Conservation (phyloP, 2,329 filamentous ascomycete species). For the Chrysosporium keratinophilum region DNA sequence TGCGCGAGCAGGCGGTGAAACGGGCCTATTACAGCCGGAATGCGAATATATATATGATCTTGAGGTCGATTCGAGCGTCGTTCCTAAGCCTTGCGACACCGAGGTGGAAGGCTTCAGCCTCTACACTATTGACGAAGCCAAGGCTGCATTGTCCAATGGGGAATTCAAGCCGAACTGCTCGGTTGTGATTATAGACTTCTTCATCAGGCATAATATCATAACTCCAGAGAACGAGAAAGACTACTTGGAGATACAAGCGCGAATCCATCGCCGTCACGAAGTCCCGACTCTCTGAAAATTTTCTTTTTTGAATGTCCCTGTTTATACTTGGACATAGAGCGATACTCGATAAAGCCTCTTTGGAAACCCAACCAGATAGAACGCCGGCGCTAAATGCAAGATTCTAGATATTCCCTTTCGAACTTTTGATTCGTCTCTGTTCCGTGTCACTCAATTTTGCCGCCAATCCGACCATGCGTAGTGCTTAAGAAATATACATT, state of each 20-base stretch:
- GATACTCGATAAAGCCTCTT: constrained; percentile 1
- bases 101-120: constrained; percentile 82
- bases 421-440: constrained; percentile 11
- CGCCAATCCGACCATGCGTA: not conserved
- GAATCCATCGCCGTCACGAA: constrained; percentile 67
- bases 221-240: constrained; percentile 68
- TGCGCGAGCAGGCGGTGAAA: constrained; percentile 65
- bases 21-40: constrained; percentile 76
- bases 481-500: constrained; percentile 13
- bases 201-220: constrained; percentile 72
- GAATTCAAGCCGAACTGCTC: constrained; percentile 92
- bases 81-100: constrained; percentile 68
- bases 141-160: constrained; percentile 56
- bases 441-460: not conserved
- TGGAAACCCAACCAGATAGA: constrained; percentile 16
- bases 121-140: constrained; percentile 65
- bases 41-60: constrained; percentile 87
- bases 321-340: constrained; percentile 4
- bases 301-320: not conserved
- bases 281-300: constrained; percentile 54
- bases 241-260: constrained; percentile 62
- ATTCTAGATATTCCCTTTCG: constrained; percentile 20
- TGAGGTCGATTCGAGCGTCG: constrained; percentile 57
- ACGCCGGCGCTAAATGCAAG: constrained; percentile 35
- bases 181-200: constrained; percentile 75